These are phyloP conservation scores for Dendryphion nanum DNA, from an alignment of 2,329 filamentous ascomycete genomes.

Conservation along the genomic window DNA sequence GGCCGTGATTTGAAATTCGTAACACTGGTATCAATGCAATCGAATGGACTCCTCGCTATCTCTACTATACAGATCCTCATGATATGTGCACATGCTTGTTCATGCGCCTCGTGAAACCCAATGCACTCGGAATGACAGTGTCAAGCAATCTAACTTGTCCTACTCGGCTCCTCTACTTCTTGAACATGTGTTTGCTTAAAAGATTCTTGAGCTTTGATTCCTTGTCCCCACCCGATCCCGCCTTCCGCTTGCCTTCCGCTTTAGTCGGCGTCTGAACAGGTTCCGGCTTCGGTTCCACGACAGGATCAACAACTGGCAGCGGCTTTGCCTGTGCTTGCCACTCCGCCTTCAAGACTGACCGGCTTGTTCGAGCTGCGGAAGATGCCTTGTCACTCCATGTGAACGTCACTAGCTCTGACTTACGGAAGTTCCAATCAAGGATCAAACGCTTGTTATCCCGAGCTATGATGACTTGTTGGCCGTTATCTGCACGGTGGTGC, in stretches of 20 bases:
- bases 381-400: constrained; percentile 67
- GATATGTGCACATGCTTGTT: no score
- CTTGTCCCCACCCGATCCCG: constrained; percentile 33
- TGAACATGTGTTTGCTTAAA: constrained; percentile 35
- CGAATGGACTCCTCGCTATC: no score
- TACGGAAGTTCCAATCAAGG: constrained; percentile 66
- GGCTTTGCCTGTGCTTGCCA: constrained; percentile 62
- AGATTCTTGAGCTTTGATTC: constrained; percentile 42
- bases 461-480: constrained; percentile 44
- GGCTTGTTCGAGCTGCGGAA: constrained; percentile 52
- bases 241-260: constrained; percentile 32
- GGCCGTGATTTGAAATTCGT: no score
- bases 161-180: constrained; percentile 16
- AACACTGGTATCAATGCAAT: no score
- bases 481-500: constrained; percentile 59
- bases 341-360: constrained; percentile 59
- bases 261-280: constrained; percentile 15
- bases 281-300: constrained; percentile 9
- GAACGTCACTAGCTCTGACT: constrained; percentile 72
- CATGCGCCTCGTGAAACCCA: no score
- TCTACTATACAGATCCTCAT: no score
- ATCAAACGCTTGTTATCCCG: constrained; percentile 61
- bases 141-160: no score
- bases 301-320: constrained; percentile 61
- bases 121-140: no score